These are phyloP conservation scores for Alnus rubra DNA, from an alignment of 306 rosid genomes.

Conservation along the genomic window DNA sequence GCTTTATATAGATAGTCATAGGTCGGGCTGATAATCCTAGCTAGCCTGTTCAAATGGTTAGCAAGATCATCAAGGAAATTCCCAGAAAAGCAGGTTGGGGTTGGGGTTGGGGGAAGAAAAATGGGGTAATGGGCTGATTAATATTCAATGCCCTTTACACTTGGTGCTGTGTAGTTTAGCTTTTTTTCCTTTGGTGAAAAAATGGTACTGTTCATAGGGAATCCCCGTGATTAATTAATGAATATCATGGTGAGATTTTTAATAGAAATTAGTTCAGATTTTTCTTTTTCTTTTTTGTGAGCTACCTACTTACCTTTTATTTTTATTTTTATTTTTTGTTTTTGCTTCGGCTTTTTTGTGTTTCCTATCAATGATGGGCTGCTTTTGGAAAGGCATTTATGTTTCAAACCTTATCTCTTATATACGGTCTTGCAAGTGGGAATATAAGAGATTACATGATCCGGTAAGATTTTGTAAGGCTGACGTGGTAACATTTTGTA, in stretches of 20 bases:
- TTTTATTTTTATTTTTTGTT: neutral
- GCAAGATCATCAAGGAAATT: neutral
- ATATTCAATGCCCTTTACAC: constrained; percentile 27
- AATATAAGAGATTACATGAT: constrained; percentile 14
- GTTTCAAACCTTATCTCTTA: constrained; percentile 4
- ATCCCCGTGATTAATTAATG: constrained; percentile 60
- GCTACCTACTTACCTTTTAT: neutral
- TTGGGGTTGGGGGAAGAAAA: neutral
- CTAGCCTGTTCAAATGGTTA: neutral
- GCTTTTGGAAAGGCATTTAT: neutral
- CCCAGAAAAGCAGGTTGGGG: neutral
- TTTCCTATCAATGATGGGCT: neutral
- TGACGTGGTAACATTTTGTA: no score
- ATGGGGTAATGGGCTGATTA: neutral
- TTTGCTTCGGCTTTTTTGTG: neutral
- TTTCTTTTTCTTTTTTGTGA: neutral
- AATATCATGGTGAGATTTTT: constrained; percentile 65
- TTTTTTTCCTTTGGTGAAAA: neutral
- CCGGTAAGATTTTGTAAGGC: no score
- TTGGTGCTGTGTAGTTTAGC: constrained; percentile 28
- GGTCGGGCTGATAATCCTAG: neutral
- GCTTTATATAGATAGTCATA: constrained; percentile 23
- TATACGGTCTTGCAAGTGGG: neutral
- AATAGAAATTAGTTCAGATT: constrained; percentile 20
- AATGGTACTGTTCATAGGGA: constrained; percentile 43